Percentiles rank a stretch among this genome's conserved stretches.
Evolutionary conservation across 1,139 yeast genomes (phyloP).

Genomic region (Pichia sp.): DNA sequence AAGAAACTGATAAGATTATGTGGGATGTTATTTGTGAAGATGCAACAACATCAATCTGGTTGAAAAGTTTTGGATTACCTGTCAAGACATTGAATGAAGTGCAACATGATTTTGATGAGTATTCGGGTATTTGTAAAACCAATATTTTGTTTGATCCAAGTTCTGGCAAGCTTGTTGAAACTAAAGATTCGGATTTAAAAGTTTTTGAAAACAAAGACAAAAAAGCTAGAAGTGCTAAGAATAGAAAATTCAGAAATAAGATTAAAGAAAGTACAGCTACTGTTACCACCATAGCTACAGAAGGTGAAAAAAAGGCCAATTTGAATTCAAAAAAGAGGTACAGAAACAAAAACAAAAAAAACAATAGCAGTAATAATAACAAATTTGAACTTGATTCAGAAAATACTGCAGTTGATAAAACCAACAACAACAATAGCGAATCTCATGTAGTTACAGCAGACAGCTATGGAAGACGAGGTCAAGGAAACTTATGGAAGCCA

Average conservation of each 20-base stretch:
- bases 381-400: not conserved
- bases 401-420: too few relatives aligned
- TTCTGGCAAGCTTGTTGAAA: slow-evolving; percentile 9
- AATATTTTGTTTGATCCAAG: slow-evolving; percentile 14
- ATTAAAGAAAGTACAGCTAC: not conserved
- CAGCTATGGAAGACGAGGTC: not conserved
- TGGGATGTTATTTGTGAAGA: slow-evolving; percentile 58
- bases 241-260: slow-evolving; percentile 2
- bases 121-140: slow-evolving; percentile 1
- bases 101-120: slow-evolving; percentile 29
- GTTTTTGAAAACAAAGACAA: not conserved
- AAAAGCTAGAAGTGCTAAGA: not conserved
- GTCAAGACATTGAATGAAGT: slow-evolving; percentile 50
- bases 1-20: slow-evolving; percentile 24
- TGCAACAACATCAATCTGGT: slow-evolving; percentile 47
- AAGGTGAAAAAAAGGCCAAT: too few relatives aligned
- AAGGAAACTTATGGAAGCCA: not conserved
- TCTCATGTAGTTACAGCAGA: too few relatives aligned
- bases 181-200: not conserved
- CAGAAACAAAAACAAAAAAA: not conserved
- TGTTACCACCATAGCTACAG: too few relatives aligned
- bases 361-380: not conserved
- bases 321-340: slow-evolving; percentile 35
- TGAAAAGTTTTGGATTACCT: slow-evolving; percentile 46
- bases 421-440: slow-evolving; percentile 43